These are phyloP conservation scores for Bryopsis sp. DNA, from an alignment of 139 green algal genomes.

Conservation along the genomic window DNA sequence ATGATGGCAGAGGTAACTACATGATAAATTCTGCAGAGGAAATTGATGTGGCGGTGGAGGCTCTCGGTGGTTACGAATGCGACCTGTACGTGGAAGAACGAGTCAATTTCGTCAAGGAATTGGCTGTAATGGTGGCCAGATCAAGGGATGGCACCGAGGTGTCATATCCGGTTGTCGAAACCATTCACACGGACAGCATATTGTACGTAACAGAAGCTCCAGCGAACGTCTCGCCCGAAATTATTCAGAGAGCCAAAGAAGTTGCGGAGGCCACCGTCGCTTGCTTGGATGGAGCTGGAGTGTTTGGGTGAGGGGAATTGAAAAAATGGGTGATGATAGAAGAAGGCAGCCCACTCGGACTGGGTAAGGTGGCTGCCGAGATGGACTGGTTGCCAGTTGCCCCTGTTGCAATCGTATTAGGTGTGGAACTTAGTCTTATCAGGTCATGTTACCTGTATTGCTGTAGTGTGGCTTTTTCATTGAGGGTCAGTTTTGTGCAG, in stretches of 20 bases:
- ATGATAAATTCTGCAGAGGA: conserved; percentile 49
- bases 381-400: no score
- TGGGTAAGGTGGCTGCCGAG: no score
- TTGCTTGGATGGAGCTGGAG: conserved; percentile 73
- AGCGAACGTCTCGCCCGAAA: conserved; percentile 42
- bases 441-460: no score
- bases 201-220: conserved; percentile 83
- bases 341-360: neutral
- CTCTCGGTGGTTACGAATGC: conserved; percentile 60
- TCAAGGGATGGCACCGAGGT: conserved; percentile 34
- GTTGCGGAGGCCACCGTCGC: conserved; percentile 65
- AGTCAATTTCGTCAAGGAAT: conserved; percentile 78
- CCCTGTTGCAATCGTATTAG: neutral
- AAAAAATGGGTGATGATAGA: neutral
- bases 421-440: no score
- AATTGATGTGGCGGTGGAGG: conserved; percentile 45
- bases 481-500: conserved; percentile 23
- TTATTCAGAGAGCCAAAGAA: conserved; percentile 40
- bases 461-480: neutral
- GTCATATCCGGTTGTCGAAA: conserved; percentile 88
- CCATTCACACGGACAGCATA: conserved; percentile 89
- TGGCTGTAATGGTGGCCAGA: conserved; percentile 57
- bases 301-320: conserved; percentile 70
- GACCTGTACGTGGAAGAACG: conserved; percentile 93
- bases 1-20: conserved; percentile 90